phyloP scores from a whole-genome alignment of 2,329 filamentous ascomycete genomes.

The Paracoccidioides lutzii region DNA sequence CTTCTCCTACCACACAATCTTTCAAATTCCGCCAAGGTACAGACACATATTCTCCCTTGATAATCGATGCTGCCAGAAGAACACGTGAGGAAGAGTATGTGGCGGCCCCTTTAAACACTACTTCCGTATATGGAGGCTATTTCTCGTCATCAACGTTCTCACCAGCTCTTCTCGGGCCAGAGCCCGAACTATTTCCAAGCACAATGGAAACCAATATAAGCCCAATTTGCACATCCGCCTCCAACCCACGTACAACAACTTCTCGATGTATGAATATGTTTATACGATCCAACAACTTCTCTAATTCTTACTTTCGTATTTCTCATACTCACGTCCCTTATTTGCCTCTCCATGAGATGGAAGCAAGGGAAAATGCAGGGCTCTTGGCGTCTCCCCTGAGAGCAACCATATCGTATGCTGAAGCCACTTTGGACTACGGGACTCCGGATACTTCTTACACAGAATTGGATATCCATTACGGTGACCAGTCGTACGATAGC shows the following conservation, averaged over 20 bases:
- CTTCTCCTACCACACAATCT: slow-evolving; percentile 33
- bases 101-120: slow-evolving; percentile 25
- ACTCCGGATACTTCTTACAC: slow-evolving; percentile 2
- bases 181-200: slow-evolving; percentile 18
- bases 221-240: slow-evolving; percentile 16
- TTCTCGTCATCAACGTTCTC: slow-evolving; percentile 16
- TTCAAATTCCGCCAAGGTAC: slow-evolving; percentile 28
- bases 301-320: slow-evolving; percentile 3
- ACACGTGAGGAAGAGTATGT: slow-evolving; percentile 27
- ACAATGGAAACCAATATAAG: slow-evolving; percentile 17
- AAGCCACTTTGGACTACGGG: slow-evolving; percentile 6
- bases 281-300: slow-evolving; percentile 9
- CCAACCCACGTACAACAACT: slow-evolving; percentile 12
- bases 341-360: slow-evolving; percentile 6
- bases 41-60: slow-evolving; percentile 18
- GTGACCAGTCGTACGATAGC: slow-evolving; percentile 1
- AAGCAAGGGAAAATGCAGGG: slow-evolving; percentile 4
- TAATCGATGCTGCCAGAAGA: slow-evolving; percentile 23
- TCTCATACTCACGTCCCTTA: slow-evolving; percentile 4
- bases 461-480: slow-evolving; percentile 3
- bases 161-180: slow-evolving; percentile 13
- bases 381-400: slow-evolving; percentile 6
- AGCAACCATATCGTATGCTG: slow-evolving; percentile 6
- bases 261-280: slow-evolving; percentile 5
- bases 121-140: slow-evolving; percentile 24